These are phyloP conservation scores for Ceratobasidium sp. DNA, from an alignment of 1,284 basidiomycete genomes.

Conservation along the genomic window DNA sequence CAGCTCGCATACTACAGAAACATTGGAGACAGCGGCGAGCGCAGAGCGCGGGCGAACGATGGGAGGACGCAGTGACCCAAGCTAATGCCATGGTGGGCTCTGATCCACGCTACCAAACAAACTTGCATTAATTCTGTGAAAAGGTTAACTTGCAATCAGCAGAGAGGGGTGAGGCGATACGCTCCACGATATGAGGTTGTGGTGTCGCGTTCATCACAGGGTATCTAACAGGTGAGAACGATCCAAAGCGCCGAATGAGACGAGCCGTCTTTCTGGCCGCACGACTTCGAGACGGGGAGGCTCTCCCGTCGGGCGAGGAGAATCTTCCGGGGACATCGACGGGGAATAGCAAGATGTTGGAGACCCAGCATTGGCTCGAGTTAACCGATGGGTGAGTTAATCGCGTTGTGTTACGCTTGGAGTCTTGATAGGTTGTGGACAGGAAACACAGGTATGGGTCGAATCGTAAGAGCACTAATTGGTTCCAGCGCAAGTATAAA, in stretches of 20 bases:
- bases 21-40: slow-evolving; percentile 49
- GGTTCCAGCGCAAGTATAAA: background rate
- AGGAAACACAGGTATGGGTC: slow-evolving; percentile 78
- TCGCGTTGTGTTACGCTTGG: background rate
- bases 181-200: background rate
- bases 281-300: slow-evolving; percentile 61
- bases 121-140: slow-evolving; percentile 20
- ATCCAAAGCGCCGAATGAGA: slow-evolving; percentile 60
- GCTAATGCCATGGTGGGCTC: slow-evolving; percentile 58
- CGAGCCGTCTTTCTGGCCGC: slow-evolving; percentile 60
- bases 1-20: slow-evolving; percentile 8
- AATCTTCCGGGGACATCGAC: slow-evolving; percentile 53
- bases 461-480: slow-evolving; percentile 58
- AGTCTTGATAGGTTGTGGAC: slow-evolving; percentile 11
- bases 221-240: slow-evolving; percentile 57
- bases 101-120: no score
- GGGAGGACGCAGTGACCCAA: slow-evolving; percentile 60
- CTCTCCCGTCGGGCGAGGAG: slow-evolving; percentile 53
- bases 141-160: slow-evolving; percentile 29
- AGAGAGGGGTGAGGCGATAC: slow-evolving; percentile 17
- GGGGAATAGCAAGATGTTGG: slow-evolving; percentile 60
- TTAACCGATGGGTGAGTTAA: slow-evolving; percentile 67
- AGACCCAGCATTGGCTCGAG: slow-evolving; percentile 73
- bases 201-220: slow-evolving; percentile 46
- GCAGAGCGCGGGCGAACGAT: slow-evolving; percentile 58